These are phyloP conservation scores for Xerocomellus chrysenteron DNA, from an alignment of 768 basidiomycete species.

Conservation along the genomic window DNA sequence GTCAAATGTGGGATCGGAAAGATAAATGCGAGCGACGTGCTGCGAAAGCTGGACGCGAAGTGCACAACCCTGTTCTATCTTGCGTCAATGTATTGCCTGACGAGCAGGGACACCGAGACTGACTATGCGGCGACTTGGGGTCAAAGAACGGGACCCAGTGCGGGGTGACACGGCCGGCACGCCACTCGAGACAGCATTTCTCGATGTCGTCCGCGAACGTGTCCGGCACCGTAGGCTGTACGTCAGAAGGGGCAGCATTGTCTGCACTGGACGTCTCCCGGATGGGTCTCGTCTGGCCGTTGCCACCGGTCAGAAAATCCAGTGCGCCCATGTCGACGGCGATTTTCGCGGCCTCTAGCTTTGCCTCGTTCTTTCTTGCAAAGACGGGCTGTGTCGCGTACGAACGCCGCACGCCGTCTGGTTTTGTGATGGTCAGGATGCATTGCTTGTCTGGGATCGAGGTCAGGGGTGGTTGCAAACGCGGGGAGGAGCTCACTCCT, in stretches of 20 bases:
- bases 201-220: constrained; percentile 45
- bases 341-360: constrained; percentile 47
- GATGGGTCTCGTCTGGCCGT: constrained; percentile 39
- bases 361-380: constrained; percentile 51
- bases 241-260: neutral
- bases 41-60: constrained; percentile 53
- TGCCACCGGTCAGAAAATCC: constrained; percentile 53
- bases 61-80: constrained; percentile 52
- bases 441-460: constrained; percentile 50
- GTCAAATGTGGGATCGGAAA: constrained; percentile 45
- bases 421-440: constrained; percentile 59
- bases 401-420: constrained; percentile 48
- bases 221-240: neutral
- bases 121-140: constrained; percentile 44
- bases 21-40: constrained; percentile 50
- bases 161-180: constrained; percentile 49
- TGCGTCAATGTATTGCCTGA: neutral
- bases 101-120: constrained; percentile 15
- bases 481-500: constrained; percentile 31
- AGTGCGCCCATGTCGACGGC: constrained; percentile 62
- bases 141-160: constrained; percentile 54
- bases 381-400: constrained; percentile 52
- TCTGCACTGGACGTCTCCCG: constrained; percentile 10
- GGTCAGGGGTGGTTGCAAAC: constrained; percentile 1
- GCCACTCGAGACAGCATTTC: constrained; percentile 53